Evolutionary conservation across 2,329 filamentous ascomycete species (phyloP), one percentile per base, ranked within the genome.

Genomic region (Calonectria hongkongensis): DNA sequence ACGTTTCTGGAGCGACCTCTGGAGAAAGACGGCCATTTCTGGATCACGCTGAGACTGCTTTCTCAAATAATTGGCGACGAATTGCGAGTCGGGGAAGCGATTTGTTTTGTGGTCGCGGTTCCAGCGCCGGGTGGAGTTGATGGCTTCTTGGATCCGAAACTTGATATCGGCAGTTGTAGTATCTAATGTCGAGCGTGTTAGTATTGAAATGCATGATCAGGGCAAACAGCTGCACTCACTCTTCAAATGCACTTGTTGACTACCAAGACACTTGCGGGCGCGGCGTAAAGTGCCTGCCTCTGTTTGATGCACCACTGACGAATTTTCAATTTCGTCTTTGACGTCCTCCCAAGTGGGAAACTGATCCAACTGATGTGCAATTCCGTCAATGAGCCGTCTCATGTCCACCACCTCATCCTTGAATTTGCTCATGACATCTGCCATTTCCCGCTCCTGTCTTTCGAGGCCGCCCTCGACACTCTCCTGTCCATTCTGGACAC

Each of bases 101-200:
- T 83, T 85, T 7, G 75, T 80, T 66, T 85, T 85, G 76, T 83
- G 82, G 36, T 85, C 83, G 33, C 78, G 78, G 73, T 85, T 83
- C 84, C 84, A 85, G 47, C 84, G 82, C 50, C 82, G 81, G 13
- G 84, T 85, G 0, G 84, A 85, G 65, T 75, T 76, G 70, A 85
- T 79, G 21, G 82, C 73, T 45, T 85, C 83, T n/a, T 78, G 71
- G 54, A 85, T 82, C 45, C 84, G 83, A 4, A 64, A 63, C 7
- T 77, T 75, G 50, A 73, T 64, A 16, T 68, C 64, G 12, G 51
- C 56, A 18, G 15, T 5, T 5, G 58, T 48, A 68, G 45, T 50
- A 28, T 25, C 75, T 72, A 48, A 3, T 33, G 15, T 25, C 30
- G 45, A 10, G 47, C 78, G n/a, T 74, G 68, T 47, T n/a, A 68